Evolutionary conservation across 73 alveolate genomes (phyloP).

Genomic region (Diophrys sp.): DNA sequence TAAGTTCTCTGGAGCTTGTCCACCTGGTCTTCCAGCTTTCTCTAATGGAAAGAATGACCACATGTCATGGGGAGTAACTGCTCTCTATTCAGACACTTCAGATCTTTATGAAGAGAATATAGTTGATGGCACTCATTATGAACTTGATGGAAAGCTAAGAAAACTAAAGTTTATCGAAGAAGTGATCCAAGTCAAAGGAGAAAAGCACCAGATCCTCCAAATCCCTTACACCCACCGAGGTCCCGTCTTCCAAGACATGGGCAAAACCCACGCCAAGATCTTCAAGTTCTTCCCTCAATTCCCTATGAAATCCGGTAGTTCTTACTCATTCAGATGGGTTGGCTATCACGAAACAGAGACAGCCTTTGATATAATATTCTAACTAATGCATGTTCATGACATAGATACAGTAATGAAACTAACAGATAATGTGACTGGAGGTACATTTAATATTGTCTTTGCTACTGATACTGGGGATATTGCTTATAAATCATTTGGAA

Average conservation of each 20-base stretch:
- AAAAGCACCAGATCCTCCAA: neutral
- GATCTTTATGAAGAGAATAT: neutral
- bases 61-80: conserved; percentile 22
- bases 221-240: neutral
- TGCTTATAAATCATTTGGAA: neutral
- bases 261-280: neutral
- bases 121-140: neutral
- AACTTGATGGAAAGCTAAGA: neutral
- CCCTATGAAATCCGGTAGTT: neutral
- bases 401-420: neutral
- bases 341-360: neutral
- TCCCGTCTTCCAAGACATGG: neutral
- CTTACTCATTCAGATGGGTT: neutral
- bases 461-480: neutral
- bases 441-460: neutral
- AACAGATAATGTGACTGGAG: neutral
- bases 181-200: neutral
- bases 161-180: neutral
- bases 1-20: conserved; percentile 24
- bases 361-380: neutral
- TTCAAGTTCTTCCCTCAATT: neutral
- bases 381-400: neutral
- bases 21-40: conserved; percentile 31
- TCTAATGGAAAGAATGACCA: conserved; percentile 30
- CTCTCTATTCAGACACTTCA: conserved; percentile 1